Base-by-base conservation (phyloP, 2,329 filamentous ascomycete genomes). In the Alternaria arborescens region DNA sequence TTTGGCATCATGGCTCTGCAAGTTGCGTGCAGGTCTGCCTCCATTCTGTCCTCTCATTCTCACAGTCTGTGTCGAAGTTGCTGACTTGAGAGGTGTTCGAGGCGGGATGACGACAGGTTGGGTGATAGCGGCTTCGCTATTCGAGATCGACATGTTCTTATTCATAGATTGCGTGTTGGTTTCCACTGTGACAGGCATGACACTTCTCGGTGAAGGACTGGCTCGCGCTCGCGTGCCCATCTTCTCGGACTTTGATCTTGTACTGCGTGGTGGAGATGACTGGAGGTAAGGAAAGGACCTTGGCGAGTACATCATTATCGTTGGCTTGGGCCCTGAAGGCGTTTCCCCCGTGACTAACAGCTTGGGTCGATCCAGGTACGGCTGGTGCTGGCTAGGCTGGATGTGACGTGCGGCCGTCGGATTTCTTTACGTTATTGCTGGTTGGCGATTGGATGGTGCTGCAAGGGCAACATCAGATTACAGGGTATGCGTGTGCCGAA, bases 301-400 rank as follows among this genome's bases (percentile, higher is more conserved):
- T 70, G 81, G 80, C 70, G 82, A 80, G 56, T 68, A 68, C 73
- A 83, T 79, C 79, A 82, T 82, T 46, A 53, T 57, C 18, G 42
- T 50, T 67, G 67, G 61, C 52, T 61, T 69, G 61, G 51, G 61
- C 65, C 66, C 60, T 68, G 68, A 65, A 65, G 65, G 67, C 60
- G 62, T 64, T 64, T 65, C 52, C 61, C 67, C 65, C 67, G 71
- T 73, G 70, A 75, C 72, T 67, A 70, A 61, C 46, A 61, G 58
- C 58, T 26, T 48, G 41, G 59, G 62, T 38, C 43, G 42, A 26
- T 46, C 61, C 62, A 65, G 64, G 63, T 60, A 66, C 60, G 60
- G 58, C 59, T 52, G 57, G 57, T 55, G 52, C 52, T 60, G 57
- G 52, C 57, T 62, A 72, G 67, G 41, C 56, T 57, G 46, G 46